Percentiles rank a stretch among this genome's conserved stretches.
These are phyloP conservation scores for Senna tora DNA, from an alignment of 306 rosid species.

Conservation along the genomic window DNA sequence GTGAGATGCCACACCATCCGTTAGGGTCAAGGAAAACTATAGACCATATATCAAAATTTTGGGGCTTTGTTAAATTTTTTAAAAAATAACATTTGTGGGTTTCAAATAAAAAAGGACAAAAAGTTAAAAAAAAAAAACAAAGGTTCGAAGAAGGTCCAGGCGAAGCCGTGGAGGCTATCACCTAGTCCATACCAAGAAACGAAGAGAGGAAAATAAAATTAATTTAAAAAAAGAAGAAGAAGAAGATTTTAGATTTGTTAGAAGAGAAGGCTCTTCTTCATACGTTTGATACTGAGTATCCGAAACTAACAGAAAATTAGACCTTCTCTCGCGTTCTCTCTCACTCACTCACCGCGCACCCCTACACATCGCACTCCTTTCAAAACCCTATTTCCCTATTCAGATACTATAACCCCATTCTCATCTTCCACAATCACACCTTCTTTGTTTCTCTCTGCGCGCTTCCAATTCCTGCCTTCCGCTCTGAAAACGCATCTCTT, in stretches of 20 bases:
- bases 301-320: slow-evolving; percentile 56
- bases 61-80: not conserved
- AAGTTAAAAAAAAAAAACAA: not conserved
- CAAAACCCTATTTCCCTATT: slow-evolving; percentile 63
- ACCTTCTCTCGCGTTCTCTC: slow-evolving; percentile 49
- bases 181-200: not conserved
- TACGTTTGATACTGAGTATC: slow-evolving; percentile 69
- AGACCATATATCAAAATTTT: not conserved
- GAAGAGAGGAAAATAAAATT: not conserved
- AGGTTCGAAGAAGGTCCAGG: not conserved
- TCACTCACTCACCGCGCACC: slow-evolving; percentile 31
- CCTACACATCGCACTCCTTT: slow-evolving; percentile 44
- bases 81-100: not conserved
- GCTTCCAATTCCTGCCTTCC: not conserved
- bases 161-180: not conserved
- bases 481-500: slow-evolving; percentile 1
- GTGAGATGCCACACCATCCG: slow-evolving; percentile 3
- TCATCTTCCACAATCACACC: slow-evolving; percentile 24
- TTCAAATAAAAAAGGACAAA: no score
- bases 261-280: slow-evolving; percentile 47
- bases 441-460: not conserved
- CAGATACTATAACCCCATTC: slow-evolving; percentile 46
- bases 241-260: not conserved
- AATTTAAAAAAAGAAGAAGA: not conserved
- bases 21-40: not conserved